Evolutionary conservation across 2,329 filamentous ascomycete genomes (phyloP), one percentile per base, ranked within the genome.

Genomic region (Aureobasidium sp.): DNA sequence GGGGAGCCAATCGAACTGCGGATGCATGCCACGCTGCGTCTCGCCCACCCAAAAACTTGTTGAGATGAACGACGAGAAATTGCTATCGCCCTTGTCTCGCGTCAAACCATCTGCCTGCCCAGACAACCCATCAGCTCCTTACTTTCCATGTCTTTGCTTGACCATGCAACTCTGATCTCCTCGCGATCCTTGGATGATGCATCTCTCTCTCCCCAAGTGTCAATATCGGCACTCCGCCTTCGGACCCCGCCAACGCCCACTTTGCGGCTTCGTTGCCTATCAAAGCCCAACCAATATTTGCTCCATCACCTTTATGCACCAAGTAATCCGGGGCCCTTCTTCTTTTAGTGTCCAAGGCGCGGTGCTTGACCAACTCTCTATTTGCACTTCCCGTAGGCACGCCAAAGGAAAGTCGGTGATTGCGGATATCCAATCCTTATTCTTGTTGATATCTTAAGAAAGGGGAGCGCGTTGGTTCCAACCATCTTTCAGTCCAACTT

Each of bases 1-100:
- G 43, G 45, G 35, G 21, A 50, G 55, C 55, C 55, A 59, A 59
- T 59, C 43, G 55, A 57, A 57, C 43, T 40, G 54, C 54, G 54
- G 54, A 57, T 59, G 45, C 29, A 37, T 46, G 19, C 54, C 54
- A 57, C 42, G 29, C 31, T 50, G 55, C 55, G 55, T 59, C 45
- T 50, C 45, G 55, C 35, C 27, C 55, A 59, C 55, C 55, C 43
- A 33, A 49, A n/a, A 59, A 50, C 53, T 57, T 42, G 45, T 50
- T 59, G 55, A 59, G 55, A 50, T 50, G 33, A 37, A 47, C 10
- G 38, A 59, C 29, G 31, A 42, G 50, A 57, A 21, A 45, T 45
- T 57, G 21, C 31, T 33, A 37, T 57, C 38, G 42, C 21, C 54
- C 42, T 47, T 57, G 42, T 42, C 33, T 50, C 19, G 38, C 35